Percentiles rank a stretch among this genome's conserved stretches.
Conservation (phyloP, 1,139 yeast genomes). For the Kodamaea sp. region DNA sequence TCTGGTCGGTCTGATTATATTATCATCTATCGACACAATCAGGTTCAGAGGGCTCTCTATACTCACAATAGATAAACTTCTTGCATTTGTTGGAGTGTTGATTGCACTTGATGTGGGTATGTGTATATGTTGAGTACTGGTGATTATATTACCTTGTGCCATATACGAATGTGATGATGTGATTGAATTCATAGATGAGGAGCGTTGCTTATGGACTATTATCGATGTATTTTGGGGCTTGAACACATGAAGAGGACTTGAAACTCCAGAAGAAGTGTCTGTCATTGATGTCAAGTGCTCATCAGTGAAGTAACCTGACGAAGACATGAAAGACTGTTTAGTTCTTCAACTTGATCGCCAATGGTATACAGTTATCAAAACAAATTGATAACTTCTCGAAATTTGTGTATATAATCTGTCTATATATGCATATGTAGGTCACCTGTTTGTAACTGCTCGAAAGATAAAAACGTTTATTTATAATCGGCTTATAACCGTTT, state of each 20-base stretch:
- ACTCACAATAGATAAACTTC: constrained; percentile 40
- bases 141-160: background rate
- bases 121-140: background rate
- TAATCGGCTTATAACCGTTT: constrained; percentile 1
- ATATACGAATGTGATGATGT: constrained; percentile 24
- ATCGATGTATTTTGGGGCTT: constrained; percentile 13
- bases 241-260: constrained; percentile 23
- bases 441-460: background rate
- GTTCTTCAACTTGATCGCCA: background rate
- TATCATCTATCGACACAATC: constrained; percentile 40
- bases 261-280: constrained; percentile 17
- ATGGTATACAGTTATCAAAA: too few relatives aligned
- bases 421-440: background rate
- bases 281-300: constrained; percentile 16
- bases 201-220: constrained; percentile 24
- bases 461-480: background rate
- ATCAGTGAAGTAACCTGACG: constrained; percentile 18
- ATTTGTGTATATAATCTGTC: background rate
- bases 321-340: constrained; percentile 7
- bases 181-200: constrained; percentile 35
- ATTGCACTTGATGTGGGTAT: constrained; percentile 5
- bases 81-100: constrained; percentile 16
- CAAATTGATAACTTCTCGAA: too few relatives aligned
- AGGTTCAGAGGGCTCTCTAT: constrained; percentile 43
- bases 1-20: constrained; percentile 25